Percentiles rank a stretch among this genome's conserved stretches.
Evolutionary conservation across 2,329 filamentous ascomycete genomes (phyloP).

Genomic region (Pseudomassariella vexata): DNA sequence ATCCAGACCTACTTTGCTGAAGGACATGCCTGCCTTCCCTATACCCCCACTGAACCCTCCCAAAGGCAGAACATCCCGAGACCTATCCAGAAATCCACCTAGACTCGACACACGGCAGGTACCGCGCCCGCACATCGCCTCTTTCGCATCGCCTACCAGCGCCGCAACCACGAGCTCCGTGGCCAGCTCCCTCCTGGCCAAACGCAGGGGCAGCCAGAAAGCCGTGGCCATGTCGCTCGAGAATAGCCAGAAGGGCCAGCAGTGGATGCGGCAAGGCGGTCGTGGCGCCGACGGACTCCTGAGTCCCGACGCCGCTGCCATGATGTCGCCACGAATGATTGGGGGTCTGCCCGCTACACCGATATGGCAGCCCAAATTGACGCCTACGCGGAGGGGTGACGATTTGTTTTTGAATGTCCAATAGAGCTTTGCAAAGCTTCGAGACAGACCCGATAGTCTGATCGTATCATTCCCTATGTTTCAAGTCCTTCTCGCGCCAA

Average conservation of each 20-base stretch:
- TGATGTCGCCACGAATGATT: conserved; percentile 14
- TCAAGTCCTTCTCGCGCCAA: too few relatives aligned
- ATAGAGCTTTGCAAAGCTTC: too few relatives aligned
- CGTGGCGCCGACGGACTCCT: conserved; percentile 9
- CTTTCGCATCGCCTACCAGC: conserved; percentile 18
- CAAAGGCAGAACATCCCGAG: conserved; percentile 2
- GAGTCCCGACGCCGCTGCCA: conserved; percentile 13
- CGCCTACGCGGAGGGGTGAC: conserved; percentile 60
- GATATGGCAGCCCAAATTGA: conserved; percentile 59
- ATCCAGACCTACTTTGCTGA: conserved; percentile 12
- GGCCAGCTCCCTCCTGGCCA: conserved; percentile 42
- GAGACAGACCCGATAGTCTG: too few relatives aligned
- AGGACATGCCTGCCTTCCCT: too few relatives aligned
- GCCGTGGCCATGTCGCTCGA: conserved; percentile 39
- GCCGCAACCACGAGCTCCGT: conserved; percentile 21
- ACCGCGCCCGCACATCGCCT: conserved; percentile 13
- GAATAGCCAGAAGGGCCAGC: conserved; percentile 13
- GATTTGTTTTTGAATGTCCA: conserved; percentile 57
- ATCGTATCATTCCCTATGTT: too few relatives aligned
- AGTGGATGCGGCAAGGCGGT: conserved; percentile 18
- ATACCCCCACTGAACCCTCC: conserved; percentile 13
- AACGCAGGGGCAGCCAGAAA: conserved; percentile 43
- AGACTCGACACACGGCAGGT: conserved; percentile 7
- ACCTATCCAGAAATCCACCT: conserved; percentile 2
- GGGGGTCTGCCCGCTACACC: conserved; percentile 39